Evolutionary conservation across 495 filamentous ascomycete species (phyloP).

Genomic region (Chaetomidium leptoderma): DNA sequence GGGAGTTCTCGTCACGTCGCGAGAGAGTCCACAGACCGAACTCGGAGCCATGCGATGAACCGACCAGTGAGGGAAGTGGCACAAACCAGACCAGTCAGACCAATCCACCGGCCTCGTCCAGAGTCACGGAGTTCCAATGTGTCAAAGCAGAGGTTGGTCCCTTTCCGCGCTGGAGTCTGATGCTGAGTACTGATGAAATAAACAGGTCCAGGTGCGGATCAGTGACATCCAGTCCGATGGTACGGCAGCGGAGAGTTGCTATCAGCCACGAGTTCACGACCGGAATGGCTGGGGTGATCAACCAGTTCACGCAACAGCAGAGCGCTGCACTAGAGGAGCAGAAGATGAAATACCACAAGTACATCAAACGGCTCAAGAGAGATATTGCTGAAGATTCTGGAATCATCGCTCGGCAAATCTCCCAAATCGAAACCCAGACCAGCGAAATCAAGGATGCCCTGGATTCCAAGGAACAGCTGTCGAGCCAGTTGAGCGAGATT

Average conservation of each 20-base stretch:
- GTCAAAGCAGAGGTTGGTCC: constrained; percentile 14
- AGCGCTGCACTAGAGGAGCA: constrained; percentile 18
- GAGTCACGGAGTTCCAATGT: constrained; percentile 18
- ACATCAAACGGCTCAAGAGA: constrained; percentile 21
- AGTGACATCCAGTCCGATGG: constrained; percentile 13
- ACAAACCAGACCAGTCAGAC: not conserved
- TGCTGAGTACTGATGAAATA: not conserved
- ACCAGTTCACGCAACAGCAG: constrained; percentile 25
- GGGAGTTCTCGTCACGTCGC: not conserved
- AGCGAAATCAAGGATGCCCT: constrained; percentile 27
- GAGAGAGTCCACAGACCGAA: not conserved
- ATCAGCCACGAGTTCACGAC: constrained; percentile 27
- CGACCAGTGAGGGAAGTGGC: not conserved
- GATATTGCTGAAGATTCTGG: constrained; percentile 11
- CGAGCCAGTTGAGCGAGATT: constrained; percentile 21
- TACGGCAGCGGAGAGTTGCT: constrained; percentile 7
- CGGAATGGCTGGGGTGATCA: constrained; percentile 23
- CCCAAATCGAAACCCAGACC: constrained; percentile 13
- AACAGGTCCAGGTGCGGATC: constrained; percentile 12
- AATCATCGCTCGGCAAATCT: not conserved
- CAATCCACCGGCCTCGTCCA: constrained; percentile 4
- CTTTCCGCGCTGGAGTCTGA: not conserved
- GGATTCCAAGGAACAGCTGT: constrained; percentile 19
- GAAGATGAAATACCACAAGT: constrained; percentile 21
- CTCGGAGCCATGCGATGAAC: constrained; percentile 1